A percentile compares a stretch with the other conserved stretches of the same genome.
phyloP scores from a whole-genome alignment of 1,284 basidiomycete species.

The Calocybe gambosa region DNA sequence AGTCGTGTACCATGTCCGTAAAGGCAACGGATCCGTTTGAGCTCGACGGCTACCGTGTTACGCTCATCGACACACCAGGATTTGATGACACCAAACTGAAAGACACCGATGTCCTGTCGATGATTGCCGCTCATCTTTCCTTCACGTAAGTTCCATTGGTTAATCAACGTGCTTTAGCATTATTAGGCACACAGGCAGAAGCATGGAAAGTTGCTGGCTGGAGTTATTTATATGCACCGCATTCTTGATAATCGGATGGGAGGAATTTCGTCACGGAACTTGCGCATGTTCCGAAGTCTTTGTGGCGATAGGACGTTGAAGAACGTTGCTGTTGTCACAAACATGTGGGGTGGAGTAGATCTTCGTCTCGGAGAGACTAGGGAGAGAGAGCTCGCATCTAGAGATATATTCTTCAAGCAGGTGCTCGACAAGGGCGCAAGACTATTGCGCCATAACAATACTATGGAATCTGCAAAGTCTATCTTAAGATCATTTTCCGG shows the following conservation, averaged over 20 bases:
- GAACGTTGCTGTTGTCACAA: slow-evolving; percentile 46
- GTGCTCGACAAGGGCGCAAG: slow-evolving; percentile 37
- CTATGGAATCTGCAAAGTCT: slow-evolving; percentile 25
- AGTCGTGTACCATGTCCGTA: slow-evolving; percentile 29
- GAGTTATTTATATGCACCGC: slow-evolving; percentile 50
- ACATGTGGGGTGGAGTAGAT: slow-evolving; percentile 42
- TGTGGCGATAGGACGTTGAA: slow-evolving; percentile 43
- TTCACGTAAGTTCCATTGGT: slow-evolving; percentile 19
- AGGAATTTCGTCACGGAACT: slow-evolving; percentile 45
- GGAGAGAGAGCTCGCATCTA: slow-evolving; percentile 32
- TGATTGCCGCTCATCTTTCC: slow-evolving; percentile 27
- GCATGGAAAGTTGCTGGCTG: slow-evolving; percentile 35
- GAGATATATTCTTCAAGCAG: slow-evolving; percentile 41
- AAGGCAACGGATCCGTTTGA: slow-evolving; percentile 24
- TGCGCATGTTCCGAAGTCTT: slow-evolving; percentile 43
- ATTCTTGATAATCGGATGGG: slow-evolving; percentile 48
- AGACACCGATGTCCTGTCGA: slow-evolving; percentile 26
- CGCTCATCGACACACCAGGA: slow-evolving; percentile 28
- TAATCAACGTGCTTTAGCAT: background rate
- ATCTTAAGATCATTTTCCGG: slow-evolving; percentile 31
- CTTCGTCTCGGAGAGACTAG: slow-evolving; percentile 31
- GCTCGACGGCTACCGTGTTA: slow-evolving; percentile 23
- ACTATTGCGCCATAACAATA: slow-evolving; percentile 33
- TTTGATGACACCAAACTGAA: slow-evolving; percentile 28
- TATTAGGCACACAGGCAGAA: slow-evolving; percentile 29